Evolutionary conservation across 192 early-diverging fungal species (phyloP), one percentile per base, ranked within the genome.

Genomic region (Gamsiella multidivaricata): DNA sequence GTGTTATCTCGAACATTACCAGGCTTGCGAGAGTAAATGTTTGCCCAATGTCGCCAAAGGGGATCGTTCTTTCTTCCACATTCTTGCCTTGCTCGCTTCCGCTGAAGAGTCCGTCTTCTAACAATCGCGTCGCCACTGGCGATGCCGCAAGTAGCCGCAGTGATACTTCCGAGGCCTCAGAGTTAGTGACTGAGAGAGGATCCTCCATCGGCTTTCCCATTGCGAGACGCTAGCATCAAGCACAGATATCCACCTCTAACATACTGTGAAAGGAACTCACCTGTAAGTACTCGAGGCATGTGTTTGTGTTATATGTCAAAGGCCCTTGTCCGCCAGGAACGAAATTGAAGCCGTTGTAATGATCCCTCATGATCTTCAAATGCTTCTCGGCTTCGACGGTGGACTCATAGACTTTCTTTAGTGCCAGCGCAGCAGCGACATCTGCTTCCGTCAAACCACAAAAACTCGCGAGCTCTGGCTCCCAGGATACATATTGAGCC

Each of bases 211-310:
- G 73, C 0, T 56, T 57, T 29, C 39, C 58, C 22, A 14, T 23
- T 0, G 23, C 59, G 18, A 78, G 53, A 4, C 65, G n/a, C 73
- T 78, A 68, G 53, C 17, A 39, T 61, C 34, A 29, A 50, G 29
- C 25, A 46, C 43, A 34, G 39, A 29, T 32, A 36, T 55, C 37
- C 23, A 47, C 22, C 37, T 66, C 29, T 23, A 11, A 53, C 51
- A 22, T 50, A 17, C 57, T 57, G 15, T 55, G 23, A 67, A 55
- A 54, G 36, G 60, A 52, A 37, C 63, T 8, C 46, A 79, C 75
- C 66, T 68, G 75, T 32, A 79, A 61, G 46, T 79, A 79, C 66
- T 79, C 61, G 31, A 79, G 67, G 47, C 65, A 79, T 63, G 61
- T 58, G 56, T 64, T 79, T 41, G 75, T 79, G 52, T 69, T 69